phyloP scores from a whole-genome alignment of 2,329 filamentous ascomycete genomes.

The Exophiala sp. region DNA sequence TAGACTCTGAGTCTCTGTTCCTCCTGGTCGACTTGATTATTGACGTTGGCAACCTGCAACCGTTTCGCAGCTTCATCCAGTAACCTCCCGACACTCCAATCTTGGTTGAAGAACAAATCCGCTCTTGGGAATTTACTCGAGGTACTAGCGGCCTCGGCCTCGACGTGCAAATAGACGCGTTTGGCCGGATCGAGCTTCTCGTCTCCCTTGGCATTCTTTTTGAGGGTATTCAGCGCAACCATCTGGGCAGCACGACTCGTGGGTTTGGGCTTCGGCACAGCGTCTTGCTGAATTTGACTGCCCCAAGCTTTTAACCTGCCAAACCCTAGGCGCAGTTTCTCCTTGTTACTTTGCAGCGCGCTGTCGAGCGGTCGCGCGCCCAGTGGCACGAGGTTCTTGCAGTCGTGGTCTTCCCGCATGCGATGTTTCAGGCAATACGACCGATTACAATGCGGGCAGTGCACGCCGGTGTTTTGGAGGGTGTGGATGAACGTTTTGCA shows the following conservation, averaged over 20 bases:
- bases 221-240: constrained; percentile 68
- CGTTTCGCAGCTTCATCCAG: constrained; percentile 42
- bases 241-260: constrained; percentile 58
- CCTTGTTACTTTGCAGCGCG: constrained; percentile 32
- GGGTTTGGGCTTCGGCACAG: constrained; percentile 61
- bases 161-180: constrained; percentile 82
- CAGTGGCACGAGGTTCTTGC: constrained; percentile 62
- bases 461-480: constrained; percentile 45
- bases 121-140: constrained; percentile 76
- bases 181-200: constrained; percentile 73
- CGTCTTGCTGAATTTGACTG: constrained; percentile 57
- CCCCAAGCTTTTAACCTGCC: constrained; percentile 76
- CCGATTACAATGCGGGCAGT: constrained; percentile 45
- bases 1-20: constrained; percentile 79
- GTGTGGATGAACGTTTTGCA: constrained; percentile 52
- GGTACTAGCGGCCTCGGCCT: constrained; percentile 73
- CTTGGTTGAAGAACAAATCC: constrained; percentile 70
- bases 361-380: constrained; percentile 42
- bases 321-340: constrained; percentile 68
- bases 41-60: constrained; percentile 42
- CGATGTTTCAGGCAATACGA: constrained; percentile 50
- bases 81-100: constrained; percentile 79
- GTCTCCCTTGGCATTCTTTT: constrained; percentile 85
- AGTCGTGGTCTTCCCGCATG: constrained; percentile 68
- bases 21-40: constrained; percentile 42